Evolutionary conservation across 2,329 filamentous ascomycete species (phyloP), one percentile per base, ranked within the genome.

Genomic region (Didymellaceae sp.): DNA sequence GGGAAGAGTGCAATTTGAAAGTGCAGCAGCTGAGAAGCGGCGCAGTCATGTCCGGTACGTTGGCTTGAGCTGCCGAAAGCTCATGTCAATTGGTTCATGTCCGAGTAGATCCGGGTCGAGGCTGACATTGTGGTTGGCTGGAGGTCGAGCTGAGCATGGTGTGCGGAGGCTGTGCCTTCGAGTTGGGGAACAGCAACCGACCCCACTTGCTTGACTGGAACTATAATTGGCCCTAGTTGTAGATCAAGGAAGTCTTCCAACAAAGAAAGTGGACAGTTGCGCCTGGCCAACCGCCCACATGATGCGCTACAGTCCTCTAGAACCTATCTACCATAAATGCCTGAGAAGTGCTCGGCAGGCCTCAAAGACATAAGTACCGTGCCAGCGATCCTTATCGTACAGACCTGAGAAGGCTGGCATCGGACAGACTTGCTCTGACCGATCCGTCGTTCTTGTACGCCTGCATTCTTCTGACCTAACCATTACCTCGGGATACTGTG

Each of bases 131-230:
- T 43, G 52, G 63, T 65, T 65, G 57, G 64, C 50, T 58, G 47
- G 42, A 38, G 43, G 33, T 45, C 56, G 54, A 48, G 39, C 32
- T 46, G 44, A 25, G 43, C 33, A 50, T 48, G 35, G 52, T 48
- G 37, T 37, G 55, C 63, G 63, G 59, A 63, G 64, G 61, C 63
- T 60, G 55, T 44, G 30, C 50, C 42, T 50, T 32, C 43, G 42
- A 51, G 40, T 14, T 40, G 34, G 28, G 45, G 39, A 58, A 43
- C 40, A 52, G 39, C 48, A 39, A 30, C 20, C 49, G 24, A 34
- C 41, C 40, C 46, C 45, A 47, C 54, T 18, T 40, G 38, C 46
- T 45, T 16, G 30, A 42, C 40, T 11, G 38, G 26, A 43, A 24
- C 34, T 54, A 51, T 53, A 45, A 52, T 58, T 54, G 46, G 53